phyloP scores from a whole-genome alignment of 2,329 filamentous ascomycete genomes.

The Ceratocystis albifundus region DNA sequence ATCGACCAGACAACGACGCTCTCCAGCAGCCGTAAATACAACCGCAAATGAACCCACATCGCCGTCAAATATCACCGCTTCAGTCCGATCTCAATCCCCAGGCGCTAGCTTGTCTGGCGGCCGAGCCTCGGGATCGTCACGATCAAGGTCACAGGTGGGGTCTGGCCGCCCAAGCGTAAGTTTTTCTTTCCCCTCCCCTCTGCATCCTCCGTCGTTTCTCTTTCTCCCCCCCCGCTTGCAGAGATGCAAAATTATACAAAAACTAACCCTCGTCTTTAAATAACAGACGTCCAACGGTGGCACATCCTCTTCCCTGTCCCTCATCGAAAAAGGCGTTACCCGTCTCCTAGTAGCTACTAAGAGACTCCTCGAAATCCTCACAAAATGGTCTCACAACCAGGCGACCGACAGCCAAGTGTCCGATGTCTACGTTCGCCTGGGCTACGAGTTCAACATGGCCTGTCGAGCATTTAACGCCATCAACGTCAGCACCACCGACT shows the following conservation, averaged over 20 bases:
- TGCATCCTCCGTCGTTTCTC: background rate
- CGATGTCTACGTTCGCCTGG: conserved; percentile 91
- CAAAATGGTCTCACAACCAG: conserved; percentile 88
- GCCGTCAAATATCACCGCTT: conserved; percentile 42
- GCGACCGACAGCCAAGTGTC: conserved; percentile 92
- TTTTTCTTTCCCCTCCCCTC: conserved; percentile 25
- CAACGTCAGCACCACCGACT: conserved; percentile 84
- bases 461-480: conserved; percentile 95
- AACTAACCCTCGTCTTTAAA: background rate
- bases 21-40: conserved; percentile 36
- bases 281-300: conserved; percentile 39
- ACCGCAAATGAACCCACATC: conserved; percentile 40
- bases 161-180: conserved; percentile 46
- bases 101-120: conserved; percentile 47
- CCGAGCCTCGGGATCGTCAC: conserved; percentile 53
- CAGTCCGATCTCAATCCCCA: conserved; percentile 47
- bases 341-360: conserved; percentile 96
- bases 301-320: conserved; percentile 68
- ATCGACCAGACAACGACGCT: conserved; percentile 43
- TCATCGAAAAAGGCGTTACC: conserved; percentile 98
- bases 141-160: conserved; percentile 28
- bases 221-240: background rate
- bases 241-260: no score
- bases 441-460: conserved; percentile 98
- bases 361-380: conserved; percentile 91